A percentile compares a stretch with the other conserved stretches of the same genome.
phyloP scores from a whole-genome alignment of 345 rosid species.

The Eutrema heterophyllum region DNA sequence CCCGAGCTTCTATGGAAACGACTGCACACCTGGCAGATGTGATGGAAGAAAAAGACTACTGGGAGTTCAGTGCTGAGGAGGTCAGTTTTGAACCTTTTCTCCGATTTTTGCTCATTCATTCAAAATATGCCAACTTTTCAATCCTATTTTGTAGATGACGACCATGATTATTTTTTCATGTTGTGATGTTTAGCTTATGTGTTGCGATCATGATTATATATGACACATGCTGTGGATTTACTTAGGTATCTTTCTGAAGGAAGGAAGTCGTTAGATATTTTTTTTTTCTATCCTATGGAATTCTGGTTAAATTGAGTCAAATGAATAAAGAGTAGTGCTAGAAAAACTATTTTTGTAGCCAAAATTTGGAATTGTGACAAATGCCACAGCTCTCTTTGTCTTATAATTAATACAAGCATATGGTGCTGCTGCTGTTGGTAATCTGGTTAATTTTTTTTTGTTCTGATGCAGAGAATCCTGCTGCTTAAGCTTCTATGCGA shows the following conservation, averaged over 20 bases:
- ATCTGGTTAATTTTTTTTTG: slow-evolving; percentile 2
- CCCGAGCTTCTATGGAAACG: slow-evolving; percentile 56
- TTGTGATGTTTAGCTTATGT: slow-evolving; percentile 13
- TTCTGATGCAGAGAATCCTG: slow-evolving; percentile 68
- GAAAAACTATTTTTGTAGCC: background rate
- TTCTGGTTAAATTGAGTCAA: background rate
- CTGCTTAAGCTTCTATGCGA: slow-evolving; percentile 84
- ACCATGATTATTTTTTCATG: background rate
- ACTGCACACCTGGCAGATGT: slow-evolving; percentile 49
- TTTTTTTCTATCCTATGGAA: background rate
- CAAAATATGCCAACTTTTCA: background rate
- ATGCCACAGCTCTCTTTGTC: background rate
- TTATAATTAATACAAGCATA: background rate
- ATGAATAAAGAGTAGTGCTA: background rate
- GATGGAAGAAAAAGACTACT: slow-evolving; percentile 83
- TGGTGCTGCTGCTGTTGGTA: slow-evolving; percentile 4
- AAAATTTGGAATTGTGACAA: background rate
- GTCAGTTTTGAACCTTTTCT: slow-evolving; percentile 39
- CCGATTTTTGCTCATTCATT: background rate
- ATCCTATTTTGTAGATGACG: slow-evolving; percentile 4
- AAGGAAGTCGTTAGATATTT: background rate
- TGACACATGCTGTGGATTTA: slow-evolving; percentile 5
- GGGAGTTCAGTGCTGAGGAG: slow-evolving; percentile 78
- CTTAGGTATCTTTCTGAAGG: background rate
- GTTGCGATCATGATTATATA: background rate